Percentiles rank a stretch among this genome's conserved stretches.
Conservation (phyloP, 163 green algal species). For the Prototheca stagnorum region DNA sequence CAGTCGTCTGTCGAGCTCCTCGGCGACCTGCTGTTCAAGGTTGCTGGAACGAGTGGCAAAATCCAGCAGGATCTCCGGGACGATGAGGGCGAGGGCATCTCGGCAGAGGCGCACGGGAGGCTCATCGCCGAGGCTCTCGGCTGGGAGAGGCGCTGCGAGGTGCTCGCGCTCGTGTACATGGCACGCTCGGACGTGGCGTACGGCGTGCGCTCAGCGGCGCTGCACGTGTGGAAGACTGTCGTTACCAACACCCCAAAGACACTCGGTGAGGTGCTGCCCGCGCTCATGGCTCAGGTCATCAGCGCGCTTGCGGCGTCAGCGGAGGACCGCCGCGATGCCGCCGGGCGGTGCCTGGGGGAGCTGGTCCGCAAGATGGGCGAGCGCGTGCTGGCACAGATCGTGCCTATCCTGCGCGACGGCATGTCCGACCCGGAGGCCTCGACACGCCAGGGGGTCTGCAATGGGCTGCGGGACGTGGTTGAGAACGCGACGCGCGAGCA, state of each 20-base stretch:
- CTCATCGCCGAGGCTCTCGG: slow-evolving; percentile 59
- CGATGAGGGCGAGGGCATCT: slow-evolving; percentile 66
- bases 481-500: slow-evolving; percentile 50
- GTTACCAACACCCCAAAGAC: slow-evolving; percentile 94
- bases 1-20: slow-evolving; percentile 85
- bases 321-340: slow-evolving; percentile 54
- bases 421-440: slow-evolving; percentile 16
- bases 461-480: slow-evolving; percentile 73
- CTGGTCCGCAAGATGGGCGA: slow-evolving; percentile 93
- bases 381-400: slow-evolving; percentile 67
- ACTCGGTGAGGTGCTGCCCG: slow-evolving; percentile 71
- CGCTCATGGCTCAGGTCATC: slow-evolving; percentile 79
- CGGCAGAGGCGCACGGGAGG: slow-evolving; percentile 59
- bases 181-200: slow-evolving; percentile 62
- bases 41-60: slow-evolving; percentile 72
- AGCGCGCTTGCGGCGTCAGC: slow-evolving; percentile 35
- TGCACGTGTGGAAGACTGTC: slow-evolving; percentile 97
- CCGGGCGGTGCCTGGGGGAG: slow-evolving; percentile 74
- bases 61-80: slow-evolving; percentile 72
- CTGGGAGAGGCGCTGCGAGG: slow-evolving; percentile 24
- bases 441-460: slow-evolving; percentile 64
- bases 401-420: slow-evolving; percentile 74
- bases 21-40: slow-evolving; percentile 93
- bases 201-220: slow-evolving; percentile 52
- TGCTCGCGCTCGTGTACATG: slow-evolving; percentile 58